Evolutionary conservation across 768 basidiomycete species (phyloP), one percentile per base, ranked within the genome.

Genomic region (Naganishia onofrii): DNA sequence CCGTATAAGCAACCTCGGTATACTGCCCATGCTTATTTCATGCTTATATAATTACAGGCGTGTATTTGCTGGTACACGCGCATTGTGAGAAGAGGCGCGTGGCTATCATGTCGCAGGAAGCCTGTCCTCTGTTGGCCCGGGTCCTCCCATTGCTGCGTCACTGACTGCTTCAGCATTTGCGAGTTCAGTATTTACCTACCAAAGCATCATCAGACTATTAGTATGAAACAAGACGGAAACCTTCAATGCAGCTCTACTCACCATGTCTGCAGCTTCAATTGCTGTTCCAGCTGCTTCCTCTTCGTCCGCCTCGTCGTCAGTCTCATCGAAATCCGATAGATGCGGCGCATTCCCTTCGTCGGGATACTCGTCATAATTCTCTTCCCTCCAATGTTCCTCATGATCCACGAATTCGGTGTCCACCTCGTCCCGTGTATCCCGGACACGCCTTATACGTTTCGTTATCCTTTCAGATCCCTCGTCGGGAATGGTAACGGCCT

Each of bases 251-350:
- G 3, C 48, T 23, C 15, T 2, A 63, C 60, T 63, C 9, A 63
- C 60, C 60, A 63, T 63, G 21, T 63, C 38, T 13, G 60, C 60
- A 29, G 38, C 60, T 26, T 63, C 38, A 8, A 54, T 65, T 10
- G 58, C 58, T 34, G 69, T 70, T 28, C 51, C 69, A 23, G 42
- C 63, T 13, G 34, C 69, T 21, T 48, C 57, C 44, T 70, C 69
- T 54, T 71, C 60, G 60, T 72, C 70, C 54, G 74, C 66, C 38
- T 72, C 58, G 38, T 57, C 32, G 70, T 72, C n/a, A 60, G 73
- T 73, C 57, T 74, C 70, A 58, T 70, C 72, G 17, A 63, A 63
- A 29, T 63, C 60, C 23, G 60, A 63, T 2, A 63, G 23, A 46
- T 63, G 60, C n/a, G 60, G 60, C 38, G 68, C 68, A 69, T 52